Conservation (phyloP, 495 filamentous ascomycete genomes). For the Barbatosphaeria neglecta region DNA sequence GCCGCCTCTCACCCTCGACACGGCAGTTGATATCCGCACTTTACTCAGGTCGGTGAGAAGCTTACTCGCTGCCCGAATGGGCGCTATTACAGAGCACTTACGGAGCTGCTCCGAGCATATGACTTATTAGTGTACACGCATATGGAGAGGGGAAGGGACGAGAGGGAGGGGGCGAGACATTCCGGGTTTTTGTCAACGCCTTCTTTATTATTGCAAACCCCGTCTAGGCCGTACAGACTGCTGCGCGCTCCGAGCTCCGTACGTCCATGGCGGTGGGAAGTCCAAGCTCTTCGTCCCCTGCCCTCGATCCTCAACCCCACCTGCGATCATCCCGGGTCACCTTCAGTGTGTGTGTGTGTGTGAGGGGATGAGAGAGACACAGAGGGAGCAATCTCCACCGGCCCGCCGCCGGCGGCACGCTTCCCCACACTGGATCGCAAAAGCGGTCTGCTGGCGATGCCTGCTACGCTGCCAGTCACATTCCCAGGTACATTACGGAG, state of each 20-base stretch:
- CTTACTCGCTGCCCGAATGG: neutral
- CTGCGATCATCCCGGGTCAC: too few species aligned
- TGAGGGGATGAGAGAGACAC: neutral
- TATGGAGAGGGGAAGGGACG: neutral
- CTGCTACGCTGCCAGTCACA: neutral
- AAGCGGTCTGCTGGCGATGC: neutral
- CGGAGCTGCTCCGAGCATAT: neutral
- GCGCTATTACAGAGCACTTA: neutral
- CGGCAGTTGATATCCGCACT: neutral
- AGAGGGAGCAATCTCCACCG: neutral
- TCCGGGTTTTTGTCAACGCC: too few species aligned
- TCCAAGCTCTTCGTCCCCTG: too few species aligned
- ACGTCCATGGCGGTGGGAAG: too few species aligned
- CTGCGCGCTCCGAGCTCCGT: too few species aligned
- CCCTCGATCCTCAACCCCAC: too few species aligned
- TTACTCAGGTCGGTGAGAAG: too few species aligned
- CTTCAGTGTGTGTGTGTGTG: too few species aligned
- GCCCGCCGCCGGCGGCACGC: neutral
- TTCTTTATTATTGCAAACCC: too few species aligned
- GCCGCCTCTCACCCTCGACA: neutral
- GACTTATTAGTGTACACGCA: neutral
- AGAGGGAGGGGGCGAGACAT: too few species aligned
- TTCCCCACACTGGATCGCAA: neutral
- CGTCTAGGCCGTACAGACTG: too few species aligned
- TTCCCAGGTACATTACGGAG: neutral